phyloP scores from a whole-genome alignment of 345 rosid species.

The Angophora floribunda region DNA sequence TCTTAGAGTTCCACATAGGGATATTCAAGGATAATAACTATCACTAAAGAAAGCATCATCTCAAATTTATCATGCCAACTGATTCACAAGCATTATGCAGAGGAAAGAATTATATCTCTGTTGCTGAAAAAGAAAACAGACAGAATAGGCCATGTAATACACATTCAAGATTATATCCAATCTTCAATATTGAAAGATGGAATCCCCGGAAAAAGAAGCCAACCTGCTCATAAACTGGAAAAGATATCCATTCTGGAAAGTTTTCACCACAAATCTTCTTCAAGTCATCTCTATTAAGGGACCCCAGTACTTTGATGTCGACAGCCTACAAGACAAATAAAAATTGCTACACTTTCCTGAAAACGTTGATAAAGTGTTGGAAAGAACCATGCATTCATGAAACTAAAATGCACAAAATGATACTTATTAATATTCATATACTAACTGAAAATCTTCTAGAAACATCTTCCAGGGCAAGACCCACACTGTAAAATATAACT shows the following conservation, averaged over 20 bases:
- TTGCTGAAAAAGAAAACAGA: background rate
- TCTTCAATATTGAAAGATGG: background rate
- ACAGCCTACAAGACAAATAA: slow-evolving; percentile 53
- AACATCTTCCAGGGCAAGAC: background rate
- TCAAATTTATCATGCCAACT: background rate
- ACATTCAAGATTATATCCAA: background rate
- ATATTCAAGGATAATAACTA: background rate
- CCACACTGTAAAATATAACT: background rate
- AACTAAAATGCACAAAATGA: background rate
- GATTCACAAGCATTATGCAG: background rate
- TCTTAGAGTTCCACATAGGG: background rate
- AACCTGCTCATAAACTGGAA: slow-evolving; percentile 99
- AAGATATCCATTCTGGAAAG: slow-evolving; percentile 96
- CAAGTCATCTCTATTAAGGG: slow-evolving; percentile 85
- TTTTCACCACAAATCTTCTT: slow-evolving; percentile 95
- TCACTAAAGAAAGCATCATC: background rate
- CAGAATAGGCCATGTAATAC: background rate
- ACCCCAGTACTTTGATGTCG: slow-evolving; percentile 85
- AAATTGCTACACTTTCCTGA: background rate
- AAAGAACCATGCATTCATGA: background rate
- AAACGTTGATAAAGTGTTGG: background rate
- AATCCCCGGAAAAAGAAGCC: background rate
- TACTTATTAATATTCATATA: background rate
- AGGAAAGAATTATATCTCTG: background rate
- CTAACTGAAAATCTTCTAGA: background rate